phyloP scores from a whole-genome alignment of 306 rosid genomes.

The Herpetospermum pedunculosum region DNA sequence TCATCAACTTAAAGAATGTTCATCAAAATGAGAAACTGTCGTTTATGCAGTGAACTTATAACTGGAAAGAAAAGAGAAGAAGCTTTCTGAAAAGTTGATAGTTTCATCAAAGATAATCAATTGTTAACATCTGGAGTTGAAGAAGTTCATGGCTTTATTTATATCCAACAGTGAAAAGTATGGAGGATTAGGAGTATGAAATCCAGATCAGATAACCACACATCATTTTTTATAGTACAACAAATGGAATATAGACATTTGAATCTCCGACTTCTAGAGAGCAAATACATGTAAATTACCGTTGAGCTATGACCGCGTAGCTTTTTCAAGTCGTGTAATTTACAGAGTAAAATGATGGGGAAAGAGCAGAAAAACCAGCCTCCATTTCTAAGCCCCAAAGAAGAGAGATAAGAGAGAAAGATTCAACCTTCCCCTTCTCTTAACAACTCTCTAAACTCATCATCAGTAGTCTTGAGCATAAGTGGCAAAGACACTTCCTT shows the following conservation, averaged over 20 bases:
- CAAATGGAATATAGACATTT: too few relatives aligned
- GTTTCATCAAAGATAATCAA: not conserved
- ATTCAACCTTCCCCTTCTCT: constrained; percentile 10
- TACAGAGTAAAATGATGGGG: not conserved
- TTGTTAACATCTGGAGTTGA: not conserved
- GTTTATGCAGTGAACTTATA: not conserved
- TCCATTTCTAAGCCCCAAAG: not conserved
- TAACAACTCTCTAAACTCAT: constrained; percentile 47
- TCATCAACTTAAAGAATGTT: not conserved
- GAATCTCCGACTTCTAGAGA: too few relatives aligned
- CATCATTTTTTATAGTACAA: too few relatives aligned
- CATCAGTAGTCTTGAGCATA: constrained; percentile 77
- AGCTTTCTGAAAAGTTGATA: not conserved
- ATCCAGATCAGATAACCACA: not conserved
- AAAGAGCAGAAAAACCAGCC: not conserved
- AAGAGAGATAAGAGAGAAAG: not conserved
- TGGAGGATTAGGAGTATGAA: not conserved
- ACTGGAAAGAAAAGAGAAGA: not conserved
- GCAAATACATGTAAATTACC: too few relatives aligned
- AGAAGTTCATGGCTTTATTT: not conserved
- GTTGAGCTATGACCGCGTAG: too few relatives aligned
- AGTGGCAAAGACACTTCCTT: constrained; percentile 40
- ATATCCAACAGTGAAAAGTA: not conserved
- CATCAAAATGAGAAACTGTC: not conserved
- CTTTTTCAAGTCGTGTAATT: not conserved